Conservation (phyloP, 1,139 yeast species). For the Sugiyamaella paludigena region DNA sequence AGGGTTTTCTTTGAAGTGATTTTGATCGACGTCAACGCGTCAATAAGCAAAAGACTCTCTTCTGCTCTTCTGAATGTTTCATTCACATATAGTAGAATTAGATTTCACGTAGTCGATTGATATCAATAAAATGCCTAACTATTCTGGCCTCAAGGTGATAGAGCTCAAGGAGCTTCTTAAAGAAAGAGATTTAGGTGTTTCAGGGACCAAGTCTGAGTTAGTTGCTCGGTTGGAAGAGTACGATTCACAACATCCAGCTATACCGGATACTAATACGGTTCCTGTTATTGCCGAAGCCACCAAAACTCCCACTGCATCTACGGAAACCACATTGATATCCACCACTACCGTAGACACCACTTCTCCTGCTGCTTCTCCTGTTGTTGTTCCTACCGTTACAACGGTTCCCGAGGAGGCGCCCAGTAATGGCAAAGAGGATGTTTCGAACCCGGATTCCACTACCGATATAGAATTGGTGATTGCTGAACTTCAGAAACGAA, state of each 20-base stretch:
- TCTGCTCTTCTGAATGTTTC: no score
- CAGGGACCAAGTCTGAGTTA: conserved; percentile 84
- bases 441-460: background rate
- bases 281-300: background rate
- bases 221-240: conserved; percentile 56
- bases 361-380: conserved; percentile 21
- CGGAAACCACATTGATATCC: conserved; percentile 9
- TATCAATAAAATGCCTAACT: conserved; percentile 51
- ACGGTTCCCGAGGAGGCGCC: background rate
- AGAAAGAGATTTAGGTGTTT: conserved; percentile 60
- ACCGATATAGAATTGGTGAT: conserved; percentile 45
- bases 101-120: background rate
- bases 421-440: conserved; percentile 20
- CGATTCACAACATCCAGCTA: conserved; percentile 22
- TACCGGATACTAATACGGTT: background rate
- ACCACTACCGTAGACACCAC: conserved; percentile 20
- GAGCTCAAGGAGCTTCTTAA: conserved; percentile 80
- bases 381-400: background rate
- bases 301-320: background rate
- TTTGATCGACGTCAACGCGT: no score
- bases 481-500: conserved; percentile 63
- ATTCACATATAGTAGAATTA: no score
- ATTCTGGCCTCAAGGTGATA: conserved; percentile 68
- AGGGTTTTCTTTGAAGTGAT: no score
- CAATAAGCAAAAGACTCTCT: no score